Base-by-base conservation (phyloP, 1,284 basidiomycete species). In the Trametes polyzona region DNA sequence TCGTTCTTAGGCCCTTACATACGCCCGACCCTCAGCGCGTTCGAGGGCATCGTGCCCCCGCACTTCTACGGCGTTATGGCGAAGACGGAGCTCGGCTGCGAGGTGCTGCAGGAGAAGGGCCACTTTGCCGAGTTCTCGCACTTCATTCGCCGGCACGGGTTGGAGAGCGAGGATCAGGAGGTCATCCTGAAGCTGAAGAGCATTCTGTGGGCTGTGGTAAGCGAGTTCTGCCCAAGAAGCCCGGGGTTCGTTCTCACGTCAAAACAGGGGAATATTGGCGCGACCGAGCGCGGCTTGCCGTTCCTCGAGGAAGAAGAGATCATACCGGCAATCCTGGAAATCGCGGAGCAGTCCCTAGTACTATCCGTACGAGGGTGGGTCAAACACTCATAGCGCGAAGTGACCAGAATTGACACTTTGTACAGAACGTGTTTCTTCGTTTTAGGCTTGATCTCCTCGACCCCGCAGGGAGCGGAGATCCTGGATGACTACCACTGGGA, bases 21-120 rank as follows among this genome's bases (percentile, higher is more conserved):
- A 5, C 5, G 6, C 26, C 10, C 46, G 53, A 19, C 24, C 23
- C 59, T 4, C 55, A 90, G 88, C 30, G 78, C 82, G n/a, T 93
- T 92, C 61, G 94, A 96, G 53, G 92, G 92, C 12, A 87, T 88
- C 2, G 90, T 95, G 1, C 97, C 97, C 1, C 88, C 92, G 4
- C 96, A 99, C 71, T 98, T 99, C 74, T 97, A 98, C 66, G 96
- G 96, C 21, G 95, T 98, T 71, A 92, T 99, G 79, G 90, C 94
- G 41, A 98, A 98, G 72, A 99, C 97, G 1, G 89, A 91, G 47
- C 88, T 96, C 52, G 97, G 97, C 0, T 96, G 95, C 71, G 89
- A 92, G 68, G 87, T 96, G 12, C 76, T 99, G 40, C 83, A 87
- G 52, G 92, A 95, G 58, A 95, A 92, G 66, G 94, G 93, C 0